Evolutionary conservation across 176 grass and related monocot species (phyloP).

Genomic region (Avena sativa): DNA sequence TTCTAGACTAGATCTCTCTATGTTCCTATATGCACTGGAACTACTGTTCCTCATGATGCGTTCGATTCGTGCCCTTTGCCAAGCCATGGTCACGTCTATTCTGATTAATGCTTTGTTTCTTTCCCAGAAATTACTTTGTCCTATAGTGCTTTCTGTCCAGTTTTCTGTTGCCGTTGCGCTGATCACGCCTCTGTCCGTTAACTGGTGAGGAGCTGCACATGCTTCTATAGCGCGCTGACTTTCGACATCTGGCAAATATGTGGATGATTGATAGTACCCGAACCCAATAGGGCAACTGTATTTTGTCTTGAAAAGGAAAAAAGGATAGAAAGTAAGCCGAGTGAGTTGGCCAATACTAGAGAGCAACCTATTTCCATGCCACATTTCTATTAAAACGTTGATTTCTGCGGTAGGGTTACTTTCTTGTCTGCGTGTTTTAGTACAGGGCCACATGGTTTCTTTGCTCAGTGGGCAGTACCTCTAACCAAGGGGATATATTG

Average conservation of each 20-base stretch:
- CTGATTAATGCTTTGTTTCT: background rate
- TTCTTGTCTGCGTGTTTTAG: background rate
- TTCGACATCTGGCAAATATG: background rate
- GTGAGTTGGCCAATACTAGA: background rate
- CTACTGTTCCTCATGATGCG: background rate
- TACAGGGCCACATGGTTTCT: background rate
- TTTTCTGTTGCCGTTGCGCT: background rate
- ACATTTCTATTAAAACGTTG: background rate
- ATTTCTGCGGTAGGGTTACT: background rate
- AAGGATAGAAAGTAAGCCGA: background rate
- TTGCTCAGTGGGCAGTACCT: background rate
- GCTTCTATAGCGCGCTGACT: background rate
- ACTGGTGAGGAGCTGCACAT: background rate
- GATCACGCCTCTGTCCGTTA: background rate
- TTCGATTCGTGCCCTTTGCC: background rate
- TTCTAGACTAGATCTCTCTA: conserved; percentile 35
- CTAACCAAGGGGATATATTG: no score
- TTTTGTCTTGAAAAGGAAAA: background rate
- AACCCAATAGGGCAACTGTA: background rate
- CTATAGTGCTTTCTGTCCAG: conserved; percentile 31
- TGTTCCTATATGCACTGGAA: background rate
- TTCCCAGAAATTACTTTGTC: conserved; percentile 22
- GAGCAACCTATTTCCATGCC: background rate
- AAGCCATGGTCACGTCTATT: background rate
- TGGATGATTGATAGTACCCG: background rate